Evolutionary conservation across 495 filamentous ascomycete genomes (phyloP).

Genomic region (Talaromyces adpressus): DNA sequence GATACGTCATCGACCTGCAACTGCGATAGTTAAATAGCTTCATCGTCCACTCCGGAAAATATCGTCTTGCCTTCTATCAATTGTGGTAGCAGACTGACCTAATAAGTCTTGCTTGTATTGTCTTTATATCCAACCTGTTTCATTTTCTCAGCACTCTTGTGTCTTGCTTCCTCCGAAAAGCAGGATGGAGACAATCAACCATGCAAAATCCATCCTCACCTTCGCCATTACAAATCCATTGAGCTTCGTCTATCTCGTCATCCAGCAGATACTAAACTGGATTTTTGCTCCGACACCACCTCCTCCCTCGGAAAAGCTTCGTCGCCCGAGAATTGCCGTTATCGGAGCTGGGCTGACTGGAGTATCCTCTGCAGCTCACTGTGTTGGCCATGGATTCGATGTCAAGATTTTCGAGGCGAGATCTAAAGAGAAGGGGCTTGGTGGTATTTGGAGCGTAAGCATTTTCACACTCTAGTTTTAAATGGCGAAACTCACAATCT

Average conservation of each 20-base stretch:
- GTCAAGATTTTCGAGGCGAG: slow-evolving; percentile 71
- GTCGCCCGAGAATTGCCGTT: slow-evolving; percentile 61
- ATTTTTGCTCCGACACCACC: slow-evolving; percentile 67
- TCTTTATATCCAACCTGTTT: not conserved
- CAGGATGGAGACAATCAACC: not conserved
- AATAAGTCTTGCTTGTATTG: not conserved
- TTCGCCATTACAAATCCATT: slow-evolving; percentile 22
- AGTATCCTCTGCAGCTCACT: slow-evolving; percentile 75
- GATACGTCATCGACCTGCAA: slow-evolving; percentile 1
- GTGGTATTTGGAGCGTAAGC: slow-evolving; percentile 80
- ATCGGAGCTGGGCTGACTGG: slow-evolving; percentile 81
- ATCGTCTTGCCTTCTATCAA: not conserved
- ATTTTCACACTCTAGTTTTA: not conserved
- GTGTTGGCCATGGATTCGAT: slow-evolving; percentile 82
- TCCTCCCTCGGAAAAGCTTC: slow-evolving; percentile 39
- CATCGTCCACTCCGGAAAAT: not conserved
- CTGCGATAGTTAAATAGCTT: not conserved
- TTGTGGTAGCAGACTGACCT: not conserved
- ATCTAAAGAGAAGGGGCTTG: slow-evolving; percentile 49
- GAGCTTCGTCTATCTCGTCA: slow-evolving; percentile 54
- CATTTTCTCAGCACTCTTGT: not conserved
- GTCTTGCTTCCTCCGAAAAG: not conserved
- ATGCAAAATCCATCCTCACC: slow-evolving; percentile 1
- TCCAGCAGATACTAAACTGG: slow-evolving; percentile 59
- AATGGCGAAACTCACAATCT: slow-evolving; percentile 6